Conservation (phyloP, 2,329 filamentous ascomycete species). For the Phoma sp. region DNA sequence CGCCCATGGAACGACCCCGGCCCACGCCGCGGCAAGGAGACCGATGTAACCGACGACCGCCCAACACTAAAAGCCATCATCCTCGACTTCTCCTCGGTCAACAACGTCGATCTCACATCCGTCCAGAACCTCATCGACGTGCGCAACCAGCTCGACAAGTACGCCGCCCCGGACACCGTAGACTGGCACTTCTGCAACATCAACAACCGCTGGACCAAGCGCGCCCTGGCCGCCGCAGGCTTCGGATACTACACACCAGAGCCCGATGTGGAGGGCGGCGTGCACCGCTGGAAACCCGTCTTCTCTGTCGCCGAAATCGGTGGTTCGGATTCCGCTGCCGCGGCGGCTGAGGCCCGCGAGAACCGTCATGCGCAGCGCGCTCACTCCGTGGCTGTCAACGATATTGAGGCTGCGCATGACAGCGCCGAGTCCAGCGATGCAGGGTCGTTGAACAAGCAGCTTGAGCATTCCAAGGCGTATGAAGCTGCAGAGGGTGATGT, state of each 20-base stretch:
- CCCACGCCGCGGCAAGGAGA: constrained; percentile 63
- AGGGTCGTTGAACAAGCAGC: constrained; percentile 41
- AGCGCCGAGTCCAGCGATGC: constrained; percentile 29
- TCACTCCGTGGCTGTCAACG: constrained; percentile 55
- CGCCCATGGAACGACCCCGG: constrained; percentile 96
- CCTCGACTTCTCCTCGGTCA: constrained; percentile 91
- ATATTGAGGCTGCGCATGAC: constrained; percentile 26
- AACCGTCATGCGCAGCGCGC: constrained; percentile 54
- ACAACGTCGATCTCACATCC: constrained; percentile 92
- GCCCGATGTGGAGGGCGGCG: constrained; percentile 56
- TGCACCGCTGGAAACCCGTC: constrained; percentile 84
- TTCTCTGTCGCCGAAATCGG: constrained; percentile 92
- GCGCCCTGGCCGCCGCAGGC: constrained; percentile 84
- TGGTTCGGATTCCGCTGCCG: constrained; percentile 73
- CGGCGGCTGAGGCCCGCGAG: constrained; percentile 69
- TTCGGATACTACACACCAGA: constrained; percentile 79
- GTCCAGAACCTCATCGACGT: constrained; percentile 94
- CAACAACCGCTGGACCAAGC: constrained; percentile 92
- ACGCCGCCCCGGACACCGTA: constrained; percentile 78
- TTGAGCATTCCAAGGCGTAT: constrained; percentile 42
- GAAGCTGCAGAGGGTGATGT: constrained; percentile 38
- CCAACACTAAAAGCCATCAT: constrained; percentile 86
- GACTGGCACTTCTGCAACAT: constrained; percentile 96
- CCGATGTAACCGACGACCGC: constrained; percentile 53
- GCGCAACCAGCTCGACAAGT: constrained; percentile 92